Conservation (phyloP, 1,284 basidiomycete genomes). For the Trichosporon sp. region DNA sequence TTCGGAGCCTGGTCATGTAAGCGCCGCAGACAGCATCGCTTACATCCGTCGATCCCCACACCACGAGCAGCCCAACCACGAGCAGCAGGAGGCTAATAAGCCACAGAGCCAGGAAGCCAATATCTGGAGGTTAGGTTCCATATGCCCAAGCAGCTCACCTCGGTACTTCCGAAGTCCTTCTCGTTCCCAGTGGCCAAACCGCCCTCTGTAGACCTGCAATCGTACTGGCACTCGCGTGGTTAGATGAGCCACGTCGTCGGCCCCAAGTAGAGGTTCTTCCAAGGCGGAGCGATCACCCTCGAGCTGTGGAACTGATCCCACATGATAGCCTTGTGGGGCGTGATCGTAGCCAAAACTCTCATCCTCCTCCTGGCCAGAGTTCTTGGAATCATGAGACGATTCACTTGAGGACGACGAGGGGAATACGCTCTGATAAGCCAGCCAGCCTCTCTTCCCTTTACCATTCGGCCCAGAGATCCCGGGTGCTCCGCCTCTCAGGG, state of each 20-base stretch:
- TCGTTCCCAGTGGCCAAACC: slow-evolving; percentile 55
- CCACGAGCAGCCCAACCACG: slow-evolving; percentile 50
- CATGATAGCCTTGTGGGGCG: not conserved
- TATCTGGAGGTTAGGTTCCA: slow-evolving; percentile 37
- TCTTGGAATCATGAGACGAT: slow-evolving; percentile 45
- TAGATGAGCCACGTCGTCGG: slow-evolving; percentile 39
- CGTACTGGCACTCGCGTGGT: slow-evolving; percentile 42
- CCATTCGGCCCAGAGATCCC: not conserved
- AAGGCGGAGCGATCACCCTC: slow-evolving; percentile 27
- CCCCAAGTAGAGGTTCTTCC: slow-evolving; percentile 46
- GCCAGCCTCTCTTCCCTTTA: slow-evolving; percentile 51
- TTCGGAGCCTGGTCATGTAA: slow-evolving; percentile 20
- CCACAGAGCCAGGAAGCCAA: slow-evolving; percentile 54
- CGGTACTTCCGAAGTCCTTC: slow-evolving; percentile 55
- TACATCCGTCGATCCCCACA: slow-evolving; percentile 56
- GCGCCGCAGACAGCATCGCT: slow-evolving; percentile 19
- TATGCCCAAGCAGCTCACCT: slow-evolving; percentile 37
- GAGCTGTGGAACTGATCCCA: slow-evolving; percentile 9
- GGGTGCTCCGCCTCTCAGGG: slow-evolving; percentile 29
- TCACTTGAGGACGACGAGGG: slow-evolving; percentile 50
- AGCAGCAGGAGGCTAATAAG: slow-evolving; percentile 47
- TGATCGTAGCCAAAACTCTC: slow-evolving; percentile 16
- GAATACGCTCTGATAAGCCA: slow-evolving; percentile 56
- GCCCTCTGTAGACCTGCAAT: slow-evolving; percentile 54
- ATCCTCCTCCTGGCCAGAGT: slow-evolving; percentile 44